Conservation (phyloP, 1,284 basidiomycete genomes). For the Fistulinella cinereoalba region DNA sequence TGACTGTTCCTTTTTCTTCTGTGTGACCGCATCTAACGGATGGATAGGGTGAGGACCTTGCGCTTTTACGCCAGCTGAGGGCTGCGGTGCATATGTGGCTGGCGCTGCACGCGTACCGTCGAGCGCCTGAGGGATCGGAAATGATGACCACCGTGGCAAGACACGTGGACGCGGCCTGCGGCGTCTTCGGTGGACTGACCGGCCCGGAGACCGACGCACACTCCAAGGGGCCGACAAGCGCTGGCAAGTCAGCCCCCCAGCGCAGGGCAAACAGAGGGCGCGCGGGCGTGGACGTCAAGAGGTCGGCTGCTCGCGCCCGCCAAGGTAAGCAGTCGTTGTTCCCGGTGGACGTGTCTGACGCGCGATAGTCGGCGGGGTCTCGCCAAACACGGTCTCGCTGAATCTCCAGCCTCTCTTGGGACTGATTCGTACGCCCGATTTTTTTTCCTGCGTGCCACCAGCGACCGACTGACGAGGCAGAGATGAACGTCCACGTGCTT, state of each 20-base stretch:
- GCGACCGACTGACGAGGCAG: slow-evolving; percentile 35
- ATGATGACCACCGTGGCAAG: slow-evolving; percentile 42
- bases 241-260: no score
- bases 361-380: no score
- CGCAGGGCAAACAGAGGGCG: no score
- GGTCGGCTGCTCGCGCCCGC: no score
- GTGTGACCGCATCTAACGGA: no score
- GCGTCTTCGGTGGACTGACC: slow-evolving; percentile 44
- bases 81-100: slow-evolving; percentile 59
- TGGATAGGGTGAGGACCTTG: no score
- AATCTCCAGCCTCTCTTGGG: slow-evolving; percentile 31
- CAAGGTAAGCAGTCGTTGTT: no score
- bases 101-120: slow-evolving; percentile 60
- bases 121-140: slow-evolving; percentile 26
- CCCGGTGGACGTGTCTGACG: no score
- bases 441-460: no score
- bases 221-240: no score
- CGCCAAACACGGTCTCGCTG: slow-evolving; percentile 33
- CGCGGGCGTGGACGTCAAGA: no score
- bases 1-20: neutral
- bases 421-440: neutral
- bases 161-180: slow-evolving; percentile 52
- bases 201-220: no score
- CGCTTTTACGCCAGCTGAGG: slow-evolving; percentile 50
- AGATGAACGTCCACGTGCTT: slow-evolving; percentile 62